A percentile compares a stretch with the other conserved stretches of the same genome.
Conservation (phyloP, 306 rosid genomes). For the Coriaria nepalensis region DNA sequence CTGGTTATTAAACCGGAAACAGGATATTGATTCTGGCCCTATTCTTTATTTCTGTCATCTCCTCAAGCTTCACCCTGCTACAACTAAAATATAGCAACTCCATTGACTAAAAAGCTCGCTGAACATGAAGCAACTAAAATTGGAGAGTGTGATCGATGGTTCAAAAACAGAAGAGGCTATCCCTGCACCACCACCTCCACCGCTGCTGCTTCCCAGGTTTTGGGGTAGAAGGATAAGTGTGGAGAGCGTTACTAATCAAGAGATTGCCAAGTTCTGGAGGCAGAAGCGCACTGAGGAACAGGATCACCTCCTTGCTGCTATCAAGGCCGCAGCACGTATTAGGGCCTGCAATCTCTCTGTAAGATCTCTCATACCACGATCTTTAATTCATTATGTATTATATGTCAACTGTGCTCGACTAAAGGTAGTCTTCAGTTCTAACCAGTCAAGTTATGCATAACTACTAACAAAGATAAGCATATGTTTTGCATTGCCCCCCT, state of each 20-base stretch:
- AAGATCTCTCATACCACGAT: too few species aligned
- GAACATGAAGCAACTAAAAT: conserved; percentile 19
- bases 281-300: conserved; percentile 50
- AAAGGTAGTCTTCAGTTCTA: too few species aligned
- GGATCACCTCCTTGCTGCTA: conserved; percentile 76
- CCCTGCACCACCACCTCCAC: conserved; percentile 26
- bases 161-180: conserved; percentile 16
- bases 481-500: too few species aligned
- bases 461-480: too few species aligned
- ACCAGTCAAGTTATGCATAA: too few species aligned
- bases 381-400: too few species aligned
- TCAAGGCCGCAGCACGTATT: conserved; percentile 59
- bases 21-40: conserved; percentile 8
- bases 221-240: conserved; percentile 12
- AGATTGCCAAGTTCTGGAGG: conserved; percentile 69
- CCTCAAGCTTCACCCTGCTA: neutral
- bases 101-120: neutral
- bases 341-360: conserved; percentile 63
- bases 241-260: conserved; percentile 54
- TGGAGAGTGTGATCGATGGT: conserved; percentile 3
- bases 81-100: neutral
- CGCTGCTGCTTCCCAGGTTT: conserved; percentile 39
- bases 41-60: neutral
- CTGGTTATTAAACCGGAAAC: conserved; percentile 4
- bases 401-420: too few species aligned